Evolutionary conservation across 2,329 filamentous ascomycete species (phyloP).

Genomic region (Sclerotinia trifoliorum): DNA sequence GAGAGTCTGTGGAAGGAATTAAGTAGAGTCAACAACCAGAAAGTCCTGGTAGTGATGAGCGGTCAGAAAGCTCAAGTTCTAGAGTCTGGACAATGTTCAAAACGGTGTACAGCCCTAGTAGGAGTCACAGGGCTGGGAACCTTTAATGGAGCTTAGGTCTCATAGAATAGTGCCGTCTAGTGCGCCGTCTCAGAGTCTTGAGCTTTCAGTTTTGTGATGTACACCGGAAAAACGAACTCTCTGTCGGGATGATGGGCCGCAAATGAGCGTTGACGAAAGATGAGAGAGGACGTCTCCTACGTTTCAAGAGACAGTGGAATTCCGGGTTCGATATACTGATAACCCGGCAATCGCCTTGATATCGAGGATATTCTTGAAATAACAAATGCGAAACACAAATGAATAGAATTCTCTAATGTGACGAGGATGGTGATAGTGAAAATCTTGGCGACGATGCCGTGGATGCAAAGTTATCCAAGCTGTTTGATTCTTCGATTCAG

Average conservation of each 20-base stretch:
- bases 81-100: background rate
- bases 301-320: background rate
- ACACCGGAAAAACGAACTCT: background rate
- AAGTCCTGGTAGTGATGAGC: constrained; percentile 8
- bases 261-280: background rate
- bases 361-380: constrained; percentile 11
- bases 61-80: constrained; percentile 16
- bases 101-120: background rate
- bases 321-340: background rate
- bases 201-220: background rate
- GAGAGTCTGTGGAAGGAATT: background rate
- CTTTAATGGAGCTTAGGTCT: background rate
- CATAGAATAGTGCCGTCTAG: background rate
- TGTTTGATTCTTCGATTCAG: constrained; percentile 6
- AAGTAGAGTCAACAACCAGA: constrained; percentile 16
- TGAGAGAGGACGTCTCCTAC: background rate
- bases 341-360: background rate
- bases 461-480: background rate
- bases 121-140: background rate
- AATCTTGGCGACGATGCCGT: background rate
- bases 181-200: background rate
- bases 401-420: background rate
- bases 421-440: background rate
- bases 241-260: background rate
- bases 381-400: constrained; percentile 4